phyloP scores from a whole-genome alignment of 2,329 filamentous ascomycete species.

The Tolypocladium pustulatum region DNA sequence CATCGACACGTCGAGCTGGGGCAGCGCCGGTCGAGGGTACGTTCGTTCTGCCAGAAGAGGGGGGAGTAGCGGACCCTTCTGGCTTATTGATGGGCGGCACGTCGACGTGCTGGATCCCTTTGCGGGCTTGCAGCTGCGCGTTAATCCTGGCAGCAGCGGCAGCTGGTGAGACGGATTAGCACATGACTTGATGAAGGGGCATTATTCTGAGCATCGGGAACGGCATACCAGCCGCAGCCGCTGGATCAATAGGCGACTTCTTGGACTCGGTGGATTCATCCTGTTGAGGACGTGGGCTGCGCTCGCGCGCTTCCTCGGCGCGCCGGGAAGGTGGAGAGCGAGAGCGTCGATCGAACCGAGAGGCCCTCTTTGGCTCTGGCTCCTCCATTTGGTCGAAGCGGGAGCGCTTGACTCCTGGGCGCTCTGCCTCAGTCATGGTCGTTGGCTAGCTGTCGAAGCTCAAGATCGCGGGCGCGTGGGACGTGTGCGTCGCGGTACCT shows the following conservation, averaged over 20 bases:
- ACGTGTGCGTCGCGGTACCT: not conserved
- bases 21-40: conserved; percentile 19
- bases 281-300: conserved; percentile 57
- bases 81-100: conserved; percentile 66
- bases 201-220: not conserved
- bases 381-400: conserved; percentile 83
- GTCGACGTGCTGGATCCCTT: conserved; percentile 82
- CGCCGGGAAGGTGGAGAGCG: conserved; percentile 64
- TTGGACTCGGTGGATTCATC: conserved; percentile 30
- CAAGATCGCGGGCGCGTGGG: not conserved
- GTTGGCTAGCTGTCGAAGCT: not conserved
- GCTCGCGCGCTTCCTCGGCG: conserved; percentile 59
- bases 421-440: conserved; percentile 66
- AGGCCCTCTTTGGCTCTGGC: conserved; percentile 63
- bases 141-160: conserved; percentile 85
- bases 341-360: conserved; percentile 86
- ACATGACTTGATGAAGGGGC: not conserved
- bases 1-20: conserved; percentile 53
- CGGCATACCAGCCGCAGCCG: conserved; percentile 62
- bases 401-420: conserved; percentile 67
- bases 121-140: conserved; percentile 73
- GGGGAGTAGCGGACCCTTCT: conserved; percentile 27
- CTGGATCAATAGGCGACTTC: conserved; percentile 53
- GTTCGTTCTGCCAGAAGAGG: conserved; percentile 23
- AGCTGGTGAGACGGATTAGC: conserved; percentile 36